Conservation (phyloP, 106 monocot genomes). For the Dendrobium officinale region DNA sequence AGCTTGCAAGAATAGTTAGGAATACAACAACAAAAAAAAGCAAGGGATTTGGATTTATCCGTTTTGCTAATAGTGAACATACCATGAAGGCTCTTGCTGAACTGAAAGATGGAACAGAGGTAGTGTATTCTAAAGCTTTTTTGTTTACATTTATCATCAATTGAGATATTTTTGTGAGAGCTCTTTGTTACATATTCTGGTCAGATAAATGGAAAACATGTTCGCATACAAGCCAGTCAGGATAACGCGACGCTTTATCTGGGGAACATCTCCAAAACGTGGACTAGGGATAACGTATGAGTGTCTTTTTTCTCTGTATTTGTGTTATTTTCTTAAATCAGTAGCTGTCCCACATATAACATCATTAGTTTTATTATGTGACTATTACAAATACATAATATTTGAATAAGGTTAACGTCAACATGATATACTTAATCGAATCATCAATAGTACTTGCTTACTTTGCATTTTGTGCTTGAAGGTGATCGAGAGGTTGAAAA, state of each 20-base stretch:
- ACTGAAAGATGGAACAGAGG: constrained; percentile 68
- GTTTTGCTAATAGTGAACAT: constrained; percentile 33
- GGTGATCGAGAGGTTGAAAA: constrained; percentile 49
- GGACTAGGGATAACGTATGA: constrained; percentile 53
- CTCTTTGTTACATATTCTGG: constrained; percentile 5
- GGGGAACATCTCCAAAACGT: constrained; percentile 62
- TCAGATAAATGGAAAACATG: constrained; percentile 43
- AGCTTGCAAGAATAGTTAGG: constrained; percentile 48
- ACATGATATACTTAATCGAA: neutral
- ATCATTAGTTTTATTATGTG: neutral
- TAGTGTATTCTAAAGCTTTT: constrained; percentile 22
- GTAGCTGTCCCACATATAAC: neutral
- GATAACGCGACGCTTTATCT: constrained; percentile 53
- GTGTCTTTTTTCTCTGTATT: constrained; percentile 3
- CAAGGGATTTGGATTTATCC: constrained; percentile 64
- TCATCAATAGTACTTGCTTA: constrained; percentile 1
- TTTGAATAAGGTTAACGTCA: neutral
- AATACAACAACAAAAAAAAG: constrained; percentile 40
- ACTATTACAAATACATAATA: neutral
- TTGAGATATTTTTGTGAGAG: neutral
- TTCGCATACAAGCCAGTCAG: constrained; percentile 28
- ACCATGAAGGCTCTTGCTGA: constrained; percentile 49
- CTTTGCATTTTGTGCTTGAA: constrained; percentile 13
- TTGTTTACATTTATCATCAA: constrained; percentile 1
- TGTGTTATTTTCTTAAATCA: neutral